Conservation (phyloP, 2,329 filamentous ascomycete genomes). For the Fusarium hostae region DNA sequence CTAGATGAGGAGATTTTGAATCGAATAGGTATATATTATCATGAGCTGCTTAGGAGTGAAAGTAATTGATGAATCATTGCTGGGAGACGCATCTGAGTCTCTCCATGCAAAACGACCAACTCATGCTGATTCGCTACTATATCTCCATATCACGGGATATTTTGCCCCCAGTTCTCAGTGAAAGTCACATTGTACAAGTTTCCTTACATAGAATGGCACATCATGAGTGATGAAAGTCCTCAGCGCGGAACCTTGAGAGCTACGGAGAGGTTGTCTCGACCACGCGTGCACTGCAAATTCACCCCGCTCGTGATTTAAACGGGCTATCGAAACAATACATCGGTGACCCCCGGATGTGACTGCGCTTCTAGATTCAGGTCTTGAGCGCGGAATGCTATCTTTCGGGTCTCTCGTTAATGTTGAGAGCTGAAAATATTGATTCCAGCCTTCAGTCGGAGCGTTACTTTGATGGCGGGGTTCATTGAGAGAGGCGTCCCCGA, state of each 20-base stretch:
- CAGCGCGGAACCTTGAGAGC: neutral
- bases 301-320: neutral
- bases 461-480: neutral
- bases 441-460: neutral
- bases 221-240: neutral
- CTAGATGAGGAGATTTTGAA: too few species aligned
- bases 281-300: neutral
- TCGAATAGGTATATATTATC: too few species aligned
- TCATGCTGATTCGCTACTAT: neutral
- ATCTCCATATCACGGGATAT: neutral
- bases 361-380: rapidly evolving
- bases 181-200: neutral
- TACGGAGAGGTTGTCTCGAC: neutral
- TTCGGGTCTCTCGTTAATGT: rapidly evolving
- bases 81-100: too few species aligned
- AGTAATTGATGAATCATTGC: too few species aligned
- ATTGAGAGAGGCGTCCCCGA: neutral
- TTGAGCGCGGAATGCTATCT: rapidly evolving
- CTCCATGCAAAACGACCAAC: too few species aligned
- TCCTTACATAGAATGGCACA: rapidly evolving
- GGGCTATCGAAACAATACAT: neutral
- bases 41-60: too few species aligned
- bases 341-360: neutral
- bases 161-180: too few species aligned
- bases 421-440: neutral